Conservation (phyloP, 1,284 basidiomycete genomes). For the Trametes versicolor region DNA sequence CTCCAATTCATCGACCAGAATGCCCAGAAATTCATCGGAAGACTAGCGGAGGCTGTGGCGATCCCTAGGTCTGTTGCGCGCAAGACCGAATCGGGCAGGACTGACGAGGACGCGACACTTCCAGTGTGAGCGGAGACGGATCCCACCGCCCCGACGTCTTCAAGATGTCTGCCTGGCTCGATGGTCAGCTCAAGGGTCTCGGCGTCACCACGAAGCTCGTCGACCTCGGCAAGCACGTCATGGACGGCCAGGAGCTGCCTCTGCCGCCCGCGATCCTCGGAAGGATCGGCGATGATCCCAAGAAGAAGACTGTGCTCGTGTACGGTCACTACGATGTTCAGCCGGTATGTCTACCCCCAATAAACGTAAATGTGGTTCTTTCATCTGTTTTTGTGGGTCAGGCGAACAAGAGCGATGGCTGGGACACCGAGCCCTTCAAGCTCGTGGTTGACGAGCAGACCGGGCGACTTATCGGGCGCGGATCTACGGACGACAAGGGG, state of each 20-base stretch:
- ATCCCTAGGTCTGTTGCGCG: slow-evolving; percentile 80
- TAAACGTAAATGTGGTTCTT: not conserved
- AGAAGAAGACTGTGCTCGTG: slow-evolving; percentile 92
- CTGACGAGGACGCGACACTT: not conserved
- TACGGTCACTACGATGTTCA: slow-evolving; percentile 94
- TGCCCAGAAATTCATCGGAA: slow-evolving; percentile 77
- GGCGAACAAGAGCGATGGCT: slow-evolving; percentile 85
- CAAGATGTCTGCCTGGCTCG: slow-evolving; percentile 86
- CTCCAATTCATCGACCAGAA: slow-evolving; percentile 76
- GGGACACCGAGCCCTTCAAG: slow-evolving; percentile 92
- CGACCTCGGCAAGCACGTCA: slow-evolving; percentile 83
- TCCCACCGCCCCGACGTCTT: slow-evolving; percentile 79
- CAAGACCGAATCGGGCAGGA: not conserved
- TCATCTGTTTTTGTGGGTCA: slow-evolving; percentile 35
- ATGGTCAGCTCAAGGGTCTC: slow-evolving; percentile 74
- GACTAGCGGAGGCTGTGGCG: slow-evolving; percentile 85
- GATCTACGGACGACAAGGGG: slow-evolving; percentile 94
- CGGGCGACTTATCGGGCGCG: slow-evolving; percentile 87
- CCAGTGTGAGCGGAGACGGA: slow-evolving; percentile 74
- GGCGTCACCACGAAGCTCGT: slow-evolving; percentile 81
- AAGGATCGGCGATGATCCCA: slow-evolving; percentile 82
- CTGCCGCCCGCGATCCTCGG: slow-evolving; percentile 93
- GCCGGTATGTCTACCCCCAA: slow-evolving; percentile 59
- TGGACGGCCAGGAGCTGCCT: slow-evolving; percentile 83
- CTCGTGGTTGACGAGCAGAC: slow-evolving; percentile 76